These are phyloP conservation scores for Fusarium tjaetaba DNA, from an alignment of 2,329 filamentous ascomycete genomes.

Conservation along the genomic window DNA sequence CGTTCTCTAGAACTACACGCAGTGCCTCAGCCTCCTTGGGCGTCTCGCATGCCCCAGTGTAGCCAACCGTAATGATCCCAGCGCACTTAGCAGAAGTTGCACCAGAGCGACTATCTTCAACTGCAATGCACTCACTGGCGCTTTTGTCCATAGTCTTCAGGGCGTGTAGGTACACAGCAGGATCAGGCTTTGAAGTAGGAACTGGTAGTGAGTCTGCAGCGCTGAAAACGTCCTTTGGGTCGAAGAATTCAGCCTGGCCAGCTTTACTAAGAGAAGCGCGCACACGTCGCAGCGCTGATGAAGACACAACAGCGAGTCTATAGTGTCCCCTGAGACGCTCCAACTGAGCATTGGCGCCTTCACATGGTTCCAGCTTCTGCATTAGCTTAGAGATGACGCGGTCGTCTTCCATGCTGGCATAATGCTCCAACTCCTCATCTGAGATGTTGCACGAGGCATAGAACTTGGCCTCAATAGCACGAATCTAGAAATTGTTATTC, in stretches of 20 bases:
- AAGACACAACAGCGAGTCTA: background rate
- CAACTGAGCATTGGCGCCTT: background rate
- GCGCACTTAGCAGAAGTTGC: background rate
- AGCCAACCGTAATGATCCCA: background rate
- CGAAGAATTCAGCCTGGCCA: background rate
- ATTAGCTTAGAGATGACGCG: background rate
- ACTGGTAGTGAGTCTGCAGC: background rate
- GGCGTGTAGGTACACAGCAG: background rate
- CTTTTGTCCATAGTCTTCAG: accelerated
- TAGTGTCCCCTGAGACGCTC: background rate
- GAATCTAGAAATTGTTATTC: background rate
- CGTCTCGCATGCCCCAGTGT: background rate
- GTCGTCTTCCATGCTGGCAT: background rate
- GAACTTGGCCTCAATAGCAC: background rate
- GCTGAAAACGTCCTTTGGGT: background rate
- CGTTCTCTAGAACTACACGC: background rate
- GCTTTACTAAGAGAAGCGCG: background rate
- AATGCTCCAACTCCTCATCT: background rate
- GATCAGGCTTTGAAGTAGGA: background rate
- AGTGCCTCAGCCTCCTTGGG: background rate
- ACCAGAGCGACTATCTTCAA: background rate
- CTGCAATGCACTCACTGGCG: background rate
- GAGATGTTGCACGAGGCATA: background rate
- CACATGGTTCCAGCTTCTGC: background rate
- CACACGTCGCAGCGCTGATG: background rate